Base-by-base conservation (phyloP, 139 green algal genomes). In the Chlorella sorokiniana region DNA sequence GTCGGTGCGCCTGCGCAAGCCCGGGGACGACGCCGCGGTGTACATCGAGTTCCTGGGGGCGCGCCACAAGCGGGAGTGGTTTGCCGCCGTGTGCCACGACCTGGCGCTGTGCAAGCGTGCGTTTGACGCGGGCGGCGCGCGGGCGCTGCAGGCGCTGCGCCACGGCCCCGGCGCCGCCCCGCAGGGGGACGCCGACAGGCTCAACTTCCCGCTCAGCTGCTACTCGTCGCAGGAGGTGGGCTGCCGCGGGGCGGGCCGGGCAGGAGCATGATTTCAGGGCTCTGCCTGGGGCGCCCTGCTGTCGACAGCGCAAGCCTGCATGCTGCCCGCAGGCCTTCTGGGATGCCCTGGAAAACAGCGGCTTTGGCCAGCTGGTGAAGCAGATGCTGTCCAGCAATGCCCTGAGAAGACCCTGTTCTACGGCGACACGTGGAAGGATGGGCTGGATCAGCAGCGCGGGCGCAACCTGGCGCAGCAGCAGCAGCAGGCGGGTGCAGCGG, bases 41-140 rank as follows among this genome's bases (percentile, higher is more conserved):
- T 33, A 61, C 11, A 61, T 59, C 18, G 69, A 59, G 48, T 16
- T 52, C 45, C 25, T 77, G 18, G 69, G 69, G 25, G 25, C 27
- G n/a, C n/a, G n/a, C 45, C 31, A 77, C 25, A 31, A 9, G 10
- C 8, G 9, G 45, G 9, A 61, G 9, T 37, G 69, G 25, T 37
- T n/a, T 10, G 72, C 72, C 51, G 72, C 56, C 11, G 76, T 82
- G 33, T 48, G 37, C 11, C 76, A 82, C 76, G 76, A 82, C 8
- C 22, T 62, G 33, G 18, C 44, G 76, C 27, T 76, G 33, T 42
- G 42, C 23, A 56, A 74, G 23, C n/a, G 25, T 2, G 25, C 35
- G 6, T 82, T 40, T 23, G 33, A 64, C 18, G 61, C 22, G 5
- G 78, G 59, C 62, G 29, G 63, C 23, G n/a, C 8, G 42, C 5